Evolutionary conservation across 108 stramenopile species (phyloP).

Genomic region (Nitzschia inconspicua): DNA sequence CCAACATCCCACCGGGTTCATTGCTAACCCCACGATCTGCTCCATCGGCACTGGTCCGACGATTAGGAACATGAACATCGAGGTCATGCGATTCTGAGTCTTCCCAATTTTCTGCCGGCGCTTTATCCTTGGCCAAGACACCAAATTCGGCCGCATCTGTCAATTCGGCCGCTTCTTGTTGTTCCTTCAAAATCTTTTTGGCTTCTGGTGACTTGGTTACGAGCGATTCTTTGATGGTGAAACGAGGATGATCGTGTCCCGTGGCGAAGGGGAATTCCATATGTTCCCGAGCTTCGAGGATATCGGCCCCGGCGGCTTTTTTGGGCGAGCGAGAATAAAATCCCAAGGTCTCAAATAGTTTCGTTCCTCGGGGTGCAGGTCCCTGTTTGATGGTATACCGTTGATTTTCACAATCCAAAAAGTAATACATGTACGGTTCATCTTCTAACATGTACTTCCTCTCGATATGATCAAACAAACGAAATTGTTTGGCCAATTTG

Average conservation of each 20-base stretch:
- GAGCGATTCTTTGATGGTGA: constrained; percentile 36
- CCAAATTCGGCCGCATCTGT: constrained; percentile 34
- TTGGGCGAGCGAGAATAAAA: constrained; percentile 2
- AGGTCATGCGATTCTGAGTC: no score
- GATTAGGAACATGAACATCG: no score
- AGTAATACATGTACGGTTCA: constrained; percentile 42
- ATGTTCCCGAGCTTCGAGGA: constrained; percentile 25
- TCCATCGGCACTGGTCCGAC: no score
- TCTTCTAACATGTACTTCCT: constrained; percentile 47
- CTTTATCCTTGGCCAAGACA: background rate
- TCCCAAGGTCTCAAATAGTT: constrained; percentile 24
- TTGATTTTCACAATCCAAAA: constrained; percentile 35
- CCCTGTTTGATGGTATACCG: constrained; percentile 12
- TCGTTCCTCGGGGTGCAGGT: constrained; percentile 13
- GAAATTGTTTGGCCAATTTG: constrained; percentile 38
- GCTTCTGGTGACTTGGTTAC: constrained; percentile 19
- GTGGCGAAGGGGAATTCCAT: constrained; percentile 39
- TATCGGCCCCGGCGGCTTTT: constrained; percentile 19
- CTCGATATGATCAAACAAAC: constrained; percentile 48
- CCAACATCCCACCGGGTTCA: no score
- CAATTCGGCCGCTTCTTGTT: constrained; percentile 10
- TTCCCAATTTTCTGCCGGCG: constrained; percentile 12
- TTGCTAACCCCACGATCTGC: no score
- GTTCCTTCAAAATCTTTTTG: constrained; percentile 8
- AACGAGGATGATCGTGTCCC: constrained; percentile 31